Conservation (phyloP, 805 yeast genomes). For the Metschnikowia hibisci region DNA sequence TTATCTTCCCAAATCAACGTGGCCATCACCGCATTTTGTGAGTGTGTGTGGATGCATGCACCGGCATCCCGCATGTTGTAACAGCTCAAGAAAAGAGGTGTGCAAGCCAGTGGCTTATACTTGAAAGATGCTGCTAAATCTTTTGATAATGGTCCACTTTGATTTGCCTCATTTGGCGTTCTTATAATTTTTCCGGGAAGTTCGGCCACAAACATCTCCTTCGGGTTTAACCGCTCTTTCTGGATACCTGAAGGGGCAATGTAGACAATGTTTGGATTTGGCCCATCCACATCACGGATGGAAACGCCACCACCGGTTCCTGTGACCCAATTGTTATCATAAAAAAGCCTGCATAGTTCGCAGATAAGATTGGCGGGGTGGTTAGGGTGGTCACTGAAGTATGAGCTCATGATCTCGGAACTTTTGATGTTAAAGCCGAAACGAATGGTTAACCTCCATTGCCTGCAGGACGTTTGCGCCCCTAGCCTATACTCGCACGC, state of each 20-base stretch:
- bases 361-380: conserved; percentile 88
- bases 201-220: conserved; percentile 75
- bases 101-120: conserved; percentile 89
- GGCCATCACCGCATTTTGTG: conserved; percentile 81
- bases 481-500: background rate
- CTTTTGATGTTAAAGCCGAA: background rate
- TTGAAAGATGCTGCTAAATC: conserved; percentile 37
- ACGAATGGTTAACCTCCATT: background rate
- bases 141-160: conserved; percentile 17
- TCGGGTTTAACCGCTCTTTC: conserved; percentile 80
- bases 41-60: conserved; percentile 93
- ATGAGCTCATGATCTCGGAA: conserved; percentile 1
- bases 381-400: conserved; percentile 35
- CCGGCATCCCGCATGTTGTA: conserved; percentile 70
- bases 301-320: conserved; percentile 97
- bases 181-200: conserved; percentile 50
- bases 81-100: conserved; percentile 79
- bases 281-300: conserved; percentile 48
- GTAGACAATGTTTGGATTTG: conserved; percentile 49
- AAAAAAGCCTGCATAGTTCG: conserved; percentile 72
- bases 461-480: conserved; percentile 1
- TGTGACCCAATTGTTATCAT: conserved; percentile 83
- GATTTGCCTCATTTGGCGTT: conserved; percentile 44
- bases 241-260: conserved; percentile 97
- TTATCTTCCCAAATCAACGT: conserved; percentile 61